Conservation (phyloP, 2,329 filamentous ascomycete species). For the Fusarium mundagurra region DNA sequence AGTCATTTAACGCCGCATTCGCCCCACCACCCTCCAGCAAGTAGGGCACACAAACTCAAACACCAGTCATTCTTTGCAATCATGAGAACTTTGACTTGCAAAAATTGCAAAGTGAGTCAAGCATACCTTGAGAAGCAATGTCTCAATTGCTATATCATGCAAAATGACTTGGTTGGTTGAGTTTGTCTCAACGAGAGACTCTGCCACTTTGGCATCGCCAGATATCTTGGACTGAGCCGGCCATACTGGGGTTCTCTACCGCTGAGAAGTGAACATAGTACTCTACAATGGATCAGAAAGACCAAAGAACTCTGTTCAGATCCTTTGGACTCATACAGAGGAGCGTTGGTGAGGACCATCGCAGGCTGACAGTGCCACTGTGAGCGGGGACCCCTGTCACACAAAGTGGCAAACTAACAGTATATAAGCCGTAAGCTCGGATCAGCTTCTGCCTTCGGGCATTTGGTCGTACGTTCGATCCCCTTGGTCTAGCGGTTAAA, state of each 20-base stretch:
- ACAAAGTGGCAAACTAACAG: rapidly evolving
- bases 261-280: rapidly evolving
- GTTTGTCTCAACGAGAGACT: rapidly evolving
- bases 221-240: background rate
- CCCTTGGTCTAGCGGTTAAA: too few species aligned
- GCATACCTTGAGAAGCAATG: rapidly evolving
- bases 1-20: background rate
- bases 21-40: background rate
- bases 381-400: rapidly evolving
- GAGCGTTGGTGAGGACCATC: too few species aligned
- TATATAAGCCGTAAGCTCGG: background rate
- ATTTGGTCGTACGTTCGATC: too few species aligned
- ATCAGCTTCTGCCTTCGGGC: too few species aligned
- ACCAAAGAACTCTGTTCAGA: background rate
- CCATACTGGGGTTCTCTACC: rapidly evolving
- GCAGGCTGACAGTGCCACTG: rapidly evolving
- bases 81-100: background rate
- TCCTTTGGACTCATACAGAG: too few species aligned
- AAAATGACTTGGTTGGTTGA: too few species aligned
- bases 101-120: background rate
- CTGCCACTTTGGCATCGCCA: background rate
- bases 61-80: background rate
- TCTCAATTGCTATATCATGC: background rate
- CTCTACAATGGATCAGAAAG: background rate
- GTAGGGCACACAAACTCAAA: background rate